Base-by-base conservation (phyloP, 2,329 filamentous ascomycete genomes). In the Parastagonospora avenae region DNA sequence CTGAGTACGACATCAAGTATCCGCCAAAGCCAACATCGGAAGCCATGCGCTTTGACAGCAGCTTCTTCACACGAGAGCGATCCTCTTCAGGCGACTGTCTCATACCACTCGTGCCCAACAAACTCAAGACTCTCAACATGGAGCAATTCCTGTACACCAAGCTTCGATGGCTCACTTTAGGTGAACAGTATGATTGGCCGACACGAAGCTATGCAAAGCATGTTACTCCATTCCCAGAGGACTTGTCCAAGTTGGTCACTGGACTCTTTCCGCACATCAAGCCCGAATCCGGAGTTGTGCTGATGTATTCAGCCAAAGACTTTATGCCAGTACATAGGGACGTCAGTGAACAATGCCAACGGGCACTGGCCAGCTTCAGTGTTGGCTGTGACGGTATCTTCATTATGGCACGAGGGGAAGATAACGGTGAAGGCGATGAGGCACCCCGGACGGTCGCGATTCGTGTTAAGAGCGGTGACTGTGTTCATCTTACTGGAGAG, bases 111-210 rank as follows among this genome's bases (percentile, higher is more conserved):
- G 85, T 92, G 58, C 78, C 88, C 0, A 62, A 74, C 0, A 77
- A 91, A 14, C 91, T 96, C 72, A 91, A 89, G 55, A 80, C 89
- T 1, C 78, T 97, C 6, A 84, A 85, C 4, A 80, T 89, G 46
- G 81, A 85, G 50, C 87, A 88, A 64, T 85, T 92, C 30, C 79
- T 97, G 45, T 84, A 88, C 50, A 89, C 87, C 57, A 92, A 90
- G 57, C 83, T 97, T 19, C 90, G 93, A 61, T 99, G 94, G 94
- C 84, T 96, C 45, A 97, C 93, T 0, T 83, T 99, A 4, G 94
- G 93, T 41, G 93, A 92, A 0, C 93, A 97, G 73, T 97, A 97
- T 73, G 91, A 97, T 76, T 97, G 93, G 94, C 94, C 92, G 0
- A 86, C 87, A 54, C 92, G 95, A 56, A 80, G 86, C 19, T 97